Base-by-base conservation (phyloP, 2,329 filamentous ascomycete species). In the Fusarium sp. region DNA sequence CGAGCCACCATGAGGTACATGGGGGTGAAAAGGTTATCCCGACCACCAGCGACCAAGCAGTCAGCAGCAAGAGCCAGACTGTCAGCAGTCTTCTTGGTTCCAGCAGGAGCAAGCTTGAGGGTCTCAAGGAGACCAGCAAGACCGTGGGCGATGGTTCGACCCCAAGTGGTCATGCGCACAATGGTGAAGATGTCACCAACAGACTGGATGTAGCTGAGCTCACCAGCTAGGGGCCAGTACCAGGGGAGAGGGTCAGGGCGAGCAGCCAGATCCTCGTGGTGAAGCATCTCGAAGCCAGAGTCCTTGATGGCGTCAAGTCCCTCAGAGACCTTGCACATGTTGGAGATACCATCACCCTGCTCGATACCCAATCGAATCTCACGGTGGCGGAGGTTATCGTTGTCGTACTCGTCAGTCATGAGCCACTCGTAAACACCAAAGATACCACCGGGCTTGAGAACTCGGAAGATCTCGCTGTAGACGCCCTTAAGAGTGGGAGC, bases 361-460 rank as follows among this genome's bases (percentile, higher is more conserved):
- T 99, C 96, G 73, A 99, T 99, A 71, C 92, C 95, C 20, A 98
- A 90, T 71, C 96, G 93, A 79, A 98, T 96, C 80, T 93, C 90
- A 74, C 94, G 92, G 85, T 98, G 96, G 77, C 90, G 87, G 2
- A 93, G 82, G 86, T 98, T 94, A 67, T 92, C 87, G 80, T 97
- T 95, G 84, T 98, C 92, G 83, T 98, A 99, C 27, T 91, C 85
- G 70, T 98, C 95, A 10, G 95, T 98, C 96, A 99, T 98, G 79
- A 98, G 87, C 96, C 96, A 98, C 83, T 99, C 96, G 84, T 98
- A 99, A 56, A 98, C 95, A 79, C 95, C 96, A 77, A 98, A 99
- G 55, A 94, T 87, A 81, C 96, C 95, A 67, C 96, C 96, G 23
- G 96, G 96, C 88, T 98, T 99, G 71, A 99, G 87, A 26, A 98